These are phyloP conservation scores for Apodospora peruviana DNA, from an alignment of 495 filamentous ascomycete species.

Conservation along the genomic window DNA sequence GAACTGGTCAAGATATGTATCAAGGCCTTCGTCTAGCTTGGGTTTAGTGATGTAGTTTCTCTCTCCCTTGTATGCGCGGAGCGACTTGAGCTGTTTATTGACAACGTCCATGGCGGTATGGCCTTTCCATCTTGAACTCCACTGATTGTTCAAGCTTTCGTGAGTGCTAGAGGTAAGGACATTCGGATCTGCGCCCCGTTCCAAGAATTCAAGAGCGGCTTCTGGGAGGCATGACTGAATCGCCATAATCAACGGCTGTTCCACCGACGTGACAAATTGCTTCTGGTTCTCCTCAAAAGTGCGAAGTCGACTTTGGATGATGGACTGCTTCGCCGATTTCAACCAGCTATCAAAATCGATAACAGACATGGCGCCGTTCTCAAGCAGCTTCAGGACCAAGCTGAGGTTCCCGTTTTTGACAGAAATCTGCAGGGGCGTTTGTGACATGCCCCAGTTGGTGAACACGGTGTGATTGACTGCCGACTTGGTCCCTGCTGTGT, in stretches of 20 bases:
- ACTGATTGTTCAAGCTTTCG: constrained; percentile 19
- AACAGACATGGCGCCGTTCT: constrained; percentile 32
- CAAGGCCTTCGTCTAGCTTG: constrained; percentile 13
- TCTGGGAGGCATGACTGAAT: constrained; percentile 43
- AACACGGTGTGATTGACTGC: constrained; percentile 58
- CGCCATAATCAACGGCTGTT: constrained; percentile 59
- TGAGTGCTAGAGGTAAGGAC: constrained; percentile 34
- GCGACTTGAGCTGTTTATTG: constrained; percentile 37
- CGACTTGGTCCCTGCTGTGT: constrained; percentile 52
- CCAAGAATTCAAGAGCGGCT: constrained; percentile 51
- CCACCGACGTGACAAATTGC: constrained; percentile 27
- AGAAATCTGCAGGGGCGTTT: constrained; percentile 32
- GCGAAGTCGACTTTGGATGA: constrained; percentile 16
- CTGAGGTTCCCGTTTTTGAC: constrained; percentile 23
- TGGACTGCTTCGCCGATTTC: constrained; percentile 30
- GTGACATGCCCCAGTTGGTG: constrained; percentile 19
- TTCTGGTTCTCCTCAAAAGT: constrained; percentile 37
- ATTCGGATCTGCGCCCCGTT: constrained; percentile 54
- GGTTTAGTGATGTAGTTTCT: background rate
- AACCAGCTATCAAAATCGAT: constrained; percentile 44
- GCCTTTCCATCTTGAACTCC: constrained; percentile 17
- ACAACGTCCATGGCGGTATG: constrained; percentile 53
- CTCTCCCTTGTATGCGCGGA: constrained; percentile 40
- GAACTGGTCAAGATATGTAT: constrained; percentile 42
- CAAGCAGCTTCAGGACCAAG: constrained; percentile 35